Evolutionary conservation across 2,329 filamentous ascomycete genomes (phyloP).

Genomic region (Penicillium sp.): DNA sequence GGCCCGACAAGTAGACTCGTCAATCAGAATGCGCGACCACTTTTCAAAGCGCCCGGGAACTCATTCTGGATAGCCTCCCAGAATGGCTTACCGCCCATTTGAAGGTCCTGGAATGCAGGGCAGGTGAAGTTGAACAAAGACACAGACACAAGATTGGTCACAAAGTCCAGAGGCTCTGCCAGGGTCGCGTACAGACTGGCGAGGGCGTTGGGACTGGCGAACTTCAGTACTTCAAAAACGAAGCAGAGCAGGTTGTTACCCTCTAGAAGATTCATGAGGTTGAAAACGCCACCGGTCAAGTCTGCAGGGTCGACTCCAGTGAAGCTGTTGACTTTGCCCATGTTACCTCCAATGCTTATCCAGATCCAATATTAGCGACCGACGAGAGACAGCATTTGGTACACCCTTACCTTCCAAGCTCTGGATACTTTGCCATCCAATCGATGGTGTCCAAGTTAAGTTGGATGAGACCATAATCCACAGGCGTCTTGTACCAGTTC

Average conservation of each 20-base stretch:
- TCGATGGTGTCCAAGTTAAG: slow-evolving; percentile 45
- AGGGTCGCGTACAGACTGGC: slow-evolving; percentile 32
- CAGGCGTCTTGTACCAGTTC: slow-evolving; percentile 53
- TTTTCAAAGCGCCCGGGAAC: slow-evolving; percentile 33
- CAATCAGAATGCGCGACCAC: slow-evolving; percentile 19
- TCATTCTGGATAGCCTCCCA: slow-evolving; percentile 32
- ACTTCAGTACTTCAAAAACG: slow-evolving; percentile 37
- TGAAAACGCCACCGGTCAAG: slow-evolving; percentile 46
- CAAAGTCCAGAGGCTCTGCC: slow-evolving; percentile 29
- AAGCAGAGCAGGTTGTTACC: slow-evolving; percentile 47
- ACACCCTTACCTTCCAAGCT: slow-evolving; percentile 36
- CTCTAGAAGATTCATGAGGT: slow-evolving; percentile 38
- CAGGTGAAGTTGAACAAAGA: slow-evolving; percentile 33
- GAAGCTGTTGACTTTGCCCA: slow-evolving; percentile 54
- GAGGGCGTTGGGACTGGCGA: slow-evolving; percentile 35
- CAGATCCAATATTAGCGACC: neutral
- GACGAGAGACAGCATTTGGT: neutral
- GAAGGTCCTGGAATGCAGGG: slow-evolving; percentile 35
- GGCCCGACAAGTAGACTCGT: neutral
- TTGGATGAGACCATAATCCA: slow-evolving; percentile 52
- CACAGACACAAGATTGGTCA: slow-evolving; percentile 31
- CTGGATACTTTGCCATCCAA: slow-evolving; percentile 44
- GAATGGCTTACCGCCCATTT: slow-evolving; percentile 32
- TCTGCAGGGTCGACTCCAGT: slow-evolving; percentile 48
- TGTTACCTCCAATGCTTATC: slow-evolving; percentile 54